Evolutionary conservation across 495 filamentous ascomycete species (phyloP).

Genomic region (Pyrenopolyporus hunteri): DNA sequence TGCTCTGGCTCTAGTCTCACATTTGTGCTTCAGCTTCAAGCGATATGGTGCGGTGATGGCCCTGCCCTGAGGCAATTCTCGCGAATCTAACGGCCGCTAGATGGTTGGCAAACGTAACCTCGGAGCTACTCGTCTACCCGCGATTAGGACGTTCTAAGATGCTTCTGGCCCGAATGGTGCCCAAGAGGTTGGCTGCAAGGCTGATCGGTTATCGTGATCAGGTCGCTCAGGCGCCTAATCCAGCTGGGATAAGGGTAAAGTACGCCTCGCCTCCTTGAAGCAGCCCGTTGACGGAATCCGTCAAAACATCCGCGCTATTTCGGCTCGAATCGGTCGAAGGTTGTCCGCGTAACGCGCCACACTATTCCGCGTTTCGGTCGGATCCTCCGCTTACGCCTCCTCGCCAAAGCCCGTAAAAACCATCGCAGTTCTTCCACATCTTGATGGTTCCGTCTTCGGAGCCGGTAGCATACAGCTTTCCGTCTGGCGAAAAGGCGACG

Average conservation of each 20-base stretch:
- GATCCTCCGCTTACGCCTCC: constrained; percentile 37
- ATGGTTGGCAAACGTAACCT: constrained; percentile 3
- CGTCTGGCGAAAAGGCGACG: constrained; percentile 89
- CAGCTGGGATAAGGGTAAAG: background rate
- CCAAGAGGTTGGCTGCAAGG: background rate
- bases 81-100: constrained; percentile 4
- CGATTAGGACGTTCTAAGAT: constrained; percentile 5
- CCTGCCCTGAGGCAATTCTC: background rate
- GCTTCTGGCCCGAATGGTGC: background rate
- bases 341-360: constrained; percentile 4
- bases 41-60: constrained; percentile 1
- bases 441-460: constrained; percentile 98
- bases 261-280: background rate
- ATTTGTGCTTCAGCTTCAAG: constrained; percentile 7
- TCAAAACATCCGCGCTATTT: background rate
- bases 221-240: background rate
- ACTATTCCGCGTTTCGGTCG: constrained; percentile 39
- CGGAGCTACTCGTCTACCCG: background rate
- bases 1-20: constrained; percentile 6
- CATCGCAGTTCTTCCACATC: constrained; percentile 70
- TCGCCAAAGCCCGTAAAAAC: constrained; percentile 61
- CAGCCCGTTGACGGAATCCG: constrained; percentile 1
- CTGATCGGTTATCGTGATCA: too few relatives aligned
- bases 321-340: constrained; percentile 12
- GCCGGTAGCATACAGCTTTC: constrained; percentile 92